phyloP scores from a whole-genome alignment of 768 basidiomycete genomes.

The Phaffia tasmanica region DNA sequence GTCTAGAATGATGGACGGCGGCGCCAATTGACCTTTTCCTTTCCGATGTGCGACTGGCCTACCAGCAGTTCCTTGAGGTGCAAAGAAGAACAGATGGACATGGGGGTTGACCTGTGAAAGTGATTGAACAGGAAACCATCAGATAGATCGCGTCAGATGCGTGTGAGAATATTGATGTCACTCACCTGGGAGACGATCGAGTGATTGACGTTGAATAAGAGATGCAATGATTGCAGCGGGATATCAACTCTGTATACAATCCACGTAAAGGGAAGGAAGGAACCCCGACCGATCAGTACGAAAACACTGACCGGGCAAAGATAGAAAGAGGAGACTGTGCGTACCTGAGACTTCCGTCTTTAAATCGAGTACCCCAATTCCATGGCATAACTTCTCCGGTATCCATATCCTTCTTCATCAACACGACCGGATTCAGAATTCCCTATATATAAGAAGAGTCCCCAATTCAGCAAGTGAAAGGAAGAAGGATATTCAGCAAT shows the following conservation, averaged over 20 bases:
- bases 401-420: slow-evolving; percentile 72
- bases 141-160: not conserved
- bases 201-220: slow-evolving; percentile 60
- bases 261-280: not conserved
- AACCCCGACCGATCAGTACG: not conserved
- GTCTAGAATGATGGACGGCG: not conserved
- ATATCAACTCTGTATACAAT: slow-evolving; percentile 65
- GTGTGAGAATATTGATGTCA: not conserved
- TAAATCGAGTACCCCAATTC: slow-evolving; percentile 91
- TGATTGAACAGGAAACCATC: not conserved
- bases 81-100: slow-evolving; percentile 88
- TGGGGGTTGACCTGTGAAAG: slow-evolving; percentile 53
- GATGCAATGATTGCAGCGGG: slow-evolving; percentile 60
- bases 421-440: slow-evolving; percentile 84
- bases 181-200: slow-evolving; percentile 71
- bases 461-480: too few relatives aligned
- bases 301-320: not conserved
- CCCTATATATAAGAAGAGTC: slow-evolving; percentile 39
- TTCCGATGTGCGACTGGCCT: slow-evolving; percentile 89
- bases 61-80: slow-evolving; percentile 49
- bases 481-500: too few relatives aligned
- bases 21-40: slow-evolving; percentile 56
- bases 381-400: slow-evolving; percentile 74
- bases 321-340: not conserved
- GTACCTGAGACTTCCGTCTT: slow-evolving; percentile 78